Conservation (phyloP, 192 early-diverging fungal species). For the Paraglomus occultum region DNA sequence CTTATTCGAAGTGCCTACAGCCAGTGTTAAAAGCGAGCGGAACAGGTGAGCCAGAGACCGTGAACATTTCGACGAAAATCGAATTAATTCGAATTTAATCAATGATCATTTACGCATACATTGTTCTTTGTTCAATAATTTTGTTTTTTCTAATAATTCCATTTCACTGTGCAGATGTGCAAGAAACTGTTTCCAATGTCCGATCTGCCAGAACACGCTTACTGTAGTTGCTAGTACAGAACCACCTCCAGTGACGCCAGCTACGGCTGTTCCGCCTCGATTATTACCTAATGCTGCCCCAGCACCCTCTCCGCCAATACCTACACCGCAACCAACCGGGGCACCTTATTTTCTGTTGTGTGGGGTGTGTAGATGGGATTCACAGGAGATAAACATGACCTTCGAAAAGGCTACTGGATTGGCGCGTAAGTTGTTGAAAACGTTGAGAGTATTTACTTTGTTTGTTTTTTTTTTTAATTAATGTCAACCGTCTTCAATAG, state of each 20-base stretch:
- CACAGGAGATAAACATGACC: constrained; percentile 83
- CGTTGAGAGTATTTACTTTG: constrained; percentile 12
- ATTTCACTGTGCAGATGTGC: constrained; percentile 59
- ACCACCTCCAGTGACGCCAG: background rate
- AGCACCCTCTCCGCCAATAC: constrained; percentile 24
- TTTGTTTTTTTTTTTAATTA: constrained; percentile 16
- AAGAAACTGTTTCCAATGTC: constrained; percentile 93
- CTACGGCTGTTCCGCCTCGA: constrained; percentile 3
- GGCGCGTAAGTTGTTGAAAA: constrained; percentile 51
- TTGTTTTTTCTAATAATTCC: background rate
- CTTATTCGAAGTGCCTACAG: constrained; percentile 95
- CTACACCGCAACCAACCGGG: constrained; percentile 28
- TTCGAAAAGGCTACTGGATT: constrained; percentile 95
- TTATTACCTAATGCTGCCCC: no score
- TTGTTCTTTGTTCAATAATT: background rate
- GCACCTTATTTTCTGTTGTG: constrained; percentile 76
- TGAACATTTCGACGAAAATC: background rate
- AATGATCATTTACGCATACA: background rate
- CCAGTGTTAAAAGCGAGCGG: constrained; percentile 93
- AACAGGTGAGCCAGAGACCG: constrained; percentile 58
- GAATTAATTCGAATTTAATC: background rate
- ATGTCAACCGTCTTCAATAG: constrained; percentile 29
- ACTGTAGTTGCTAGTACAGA: constrained; percentile 66
- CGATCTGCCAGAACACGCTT: constrained; percentile 77
- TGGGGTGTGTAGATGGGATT: constrained; percentile 91